Base-by-base conservation (phyloP, 139 green algal genomes). In the Chlamydomonas sp. region DNA sequence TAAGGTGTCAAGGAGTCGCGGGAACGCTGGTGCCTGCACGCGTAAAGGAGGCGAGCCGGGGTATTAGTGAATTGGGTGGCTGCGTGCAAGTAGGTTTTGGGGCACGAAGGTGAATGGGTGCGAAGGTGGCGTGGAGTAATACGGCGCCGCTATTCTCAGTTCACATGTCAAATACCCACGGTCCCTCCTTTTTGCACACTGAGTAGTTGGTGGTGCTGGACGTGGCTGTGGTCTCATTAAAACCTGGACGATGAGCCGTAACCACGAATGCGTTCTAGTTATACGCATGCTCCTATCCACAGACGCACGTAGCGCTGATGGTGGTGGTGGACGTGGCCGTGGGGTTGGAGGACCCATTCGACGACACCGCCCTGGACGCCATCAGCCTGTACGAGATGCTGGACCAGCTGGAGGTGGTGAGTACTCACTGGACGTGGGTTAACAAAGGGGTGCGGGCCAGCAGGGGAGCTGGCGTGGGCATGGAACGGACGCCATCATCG, bases 341-440 rank as follows among this genome's bases (percentile, higher is more conserved):
- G 15, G 78, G 66, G 8, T 57, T 92, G 76, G 89, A 92, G 75
- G 89, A 92, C 68, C 89, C 89, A 5, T 92, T 92, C 79, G 89
- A 92, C 62, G 89, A 92, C 60, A 75, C 85, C 3, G 67, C 80
- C 12, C 66, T 92, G 62, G 89, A 92, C 75, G 77, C 74, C 63
- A 84, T 92, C 68, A 90, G 85, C 80, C 60, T 88, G 1, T 89
- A 80, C 67, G 89, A 92, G 67, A 5, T 85, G 12, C 57, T 92
- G 9, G 85, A 90, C 64, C 89, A 92, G 79, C 83, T 92, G 18
- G 75, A 62, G 15, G 76, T 79, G 89, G 89, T 92, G 80, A 83
- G 89, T 80, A 1, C 10, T 2, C 10, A 4, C 1, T 10, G n/a
- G n/a, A 10, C 2, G 71, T 2, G 3, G 71, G 20, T 58, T 59